Evolutionary conservation across 257 asterid species (phyloP).

Genomic region (Agastache rugosa): DNA sequence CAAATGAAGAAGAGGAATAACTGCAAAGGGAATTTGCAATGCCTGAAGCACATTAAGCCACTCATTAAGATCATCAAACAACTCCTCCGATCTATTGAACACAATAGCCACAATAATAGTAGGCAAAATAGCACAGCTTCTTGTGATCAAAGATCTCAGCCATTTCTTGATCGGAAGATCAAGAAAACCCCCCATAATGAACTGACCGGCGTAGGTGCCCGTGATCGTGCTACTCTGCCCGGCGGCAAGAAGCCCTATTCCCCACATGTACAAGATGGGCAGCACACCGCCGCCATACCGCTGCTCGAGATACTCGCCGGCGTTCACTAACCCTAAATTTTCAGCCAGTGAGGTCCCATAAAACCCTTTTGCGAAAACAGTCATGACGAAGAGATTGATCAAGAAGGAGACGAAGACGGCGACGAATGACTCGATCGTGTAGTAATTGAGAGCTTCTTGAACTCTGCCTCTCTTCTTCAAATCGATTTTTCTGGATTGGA

Average conservation of each 20-base stretch:
- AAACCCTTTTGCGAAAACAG: conserved; percentile 78
- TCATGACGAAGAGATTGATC: conserved; percentile 63
- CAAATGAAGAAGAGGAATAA: conserved; percentile 69
- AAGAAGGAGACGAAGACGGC: conserved; percentile 69
- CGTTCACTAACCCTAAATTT: conserved; percentile 64
- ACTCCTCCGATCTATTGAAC: conserved; percentile 68
- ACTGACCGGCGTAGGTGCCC: conserved; percentile 85
- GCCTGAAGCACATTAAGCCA: conserved; percentile 84
- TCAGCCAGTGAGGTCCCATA: conserved; percentile 54
- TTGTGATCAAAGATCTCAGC: conserved; percentile 70
- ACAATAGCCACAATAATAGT: conserved; percentile 63
- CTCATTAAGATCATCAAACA: conserved; percentile 68
- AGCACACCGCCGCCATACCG: conserved; percentile 65
- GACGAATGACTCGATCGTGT: conserved; percentile 61
- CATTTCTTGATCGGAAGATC: conserved; percentile 69
- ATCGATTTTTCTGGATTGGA: conserved; percentile 69
- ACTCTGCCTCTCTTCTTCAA: conserved; percentile 60
- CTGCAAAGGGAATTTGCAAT: conserved; percentile 75
- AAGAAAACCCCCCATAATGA: conserved; percentile 79
- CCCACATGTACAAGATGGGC: conserved; percentile 75
- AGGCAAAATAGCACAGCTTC: conserved; percentile 75
- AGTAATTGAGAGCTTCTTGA: conserved; percentile 80
- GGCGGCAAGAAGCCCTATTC: conserved; percentile 74
- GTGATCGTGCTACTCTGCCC: conserved; percentile 85
- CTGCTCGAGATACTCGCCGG: conserved; percentile 66